phyloP scores from a whole-genome alignment of 495 filamentous ascomycete species.

The Penicillium desertorum region DNA sequence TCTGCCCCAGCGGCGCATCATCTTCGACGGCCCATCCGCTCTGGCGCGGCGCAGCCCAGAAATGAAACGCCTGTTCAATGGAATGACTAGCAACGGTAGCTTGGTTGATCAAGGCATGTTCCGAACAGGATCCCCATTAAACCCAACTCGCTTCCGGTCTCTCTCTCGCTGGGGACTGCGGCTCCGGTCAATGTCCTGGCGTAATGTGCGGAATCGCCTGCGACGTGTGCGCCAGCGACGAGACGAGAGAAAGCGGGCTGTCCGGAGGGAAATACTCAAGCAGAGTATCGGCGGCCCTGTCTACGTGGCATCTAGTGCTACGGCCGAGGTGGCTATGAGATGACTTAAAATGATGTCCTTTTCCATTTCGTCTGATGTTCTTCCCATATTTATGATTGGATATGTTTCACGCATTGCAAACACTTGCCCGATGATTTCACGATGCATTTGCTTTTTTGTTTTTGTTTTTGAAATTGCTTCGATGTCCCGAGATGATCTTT shows the following conservation, averaged over 20 bases:
- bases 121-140: conserved; percentile 33
- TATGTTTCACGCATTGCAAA: conserved; percentile 25
- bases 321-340: conserved; percentile 18
- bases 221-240: conserved; percentile 59
- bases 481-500: conserved; percentile 7
- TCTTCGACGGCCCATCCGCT: conserved; percentile 39
- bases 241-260: conserved; percentile 57
- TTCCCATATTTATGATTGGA: conserved; percentile 15
- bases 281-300: conserved; percentile 59
- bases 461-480: conserved; percentile 2
- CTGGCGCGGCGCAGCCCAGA: conserved; percentile 45
- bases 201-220: conserved; percentile 52
- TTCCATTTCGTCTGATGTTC: conserved; percentile 13
- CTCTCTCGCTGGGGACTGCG: conserved; percentile 50
- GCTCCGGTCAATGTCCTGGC: conserved; percentile 53
- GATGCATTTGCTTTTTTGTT: conserved; percentile 18
- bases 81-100: conserved; percentile 34
- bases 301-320: conserved; percentile 35
- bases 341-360: conserved; percentile 6
- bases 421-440: conserved; percentile 18
- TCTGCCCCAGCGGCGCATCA: conserved; percentile 54
- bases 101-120: conserved; percentile 35
- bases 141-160: conserved; percentile 41
- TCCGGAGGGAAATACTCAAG: conserved; percentile 62
- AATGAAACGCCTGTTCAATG: conserved; percentile 29